Evolutionary conservation across 2,329 filamentous ascomycete species (phyloP).

Genomic region (Neonectria hederae): DNA sequence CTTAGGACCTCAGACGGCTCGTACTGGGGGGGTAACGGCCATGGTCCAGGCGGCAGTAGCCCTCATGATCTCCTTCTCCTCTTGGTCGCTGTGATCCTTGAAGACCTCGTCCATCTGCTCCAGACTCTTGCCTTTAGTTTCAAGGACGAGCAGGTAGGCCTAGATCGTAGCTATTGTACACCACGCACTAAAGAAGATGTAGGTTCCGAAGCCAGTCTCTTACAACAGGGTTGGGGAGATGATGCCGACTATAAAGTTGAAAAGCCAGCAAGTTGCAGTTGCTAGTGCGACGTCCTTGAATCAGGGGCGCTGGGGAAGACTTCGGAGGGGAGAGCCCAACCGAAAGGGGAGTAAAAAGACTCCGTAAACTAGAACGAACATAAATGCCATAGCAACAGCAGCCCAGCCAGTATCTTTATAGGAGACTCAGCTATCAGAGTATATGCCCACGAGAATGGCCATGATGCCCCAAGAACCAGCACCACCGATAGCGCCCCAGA

Average conservation of each 20-base stretch:
- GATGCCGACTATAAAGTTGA: slow-evolving; percentile 39
- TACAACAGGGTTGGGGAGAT: slow-evolving; percentile 20
- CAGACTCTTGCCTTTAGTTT: slow-evolving; percentile 76
- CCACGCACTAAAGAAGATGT: slow-evolving; percentile 79
- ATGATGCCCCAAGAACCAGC: slow-evolving; percentile 61
- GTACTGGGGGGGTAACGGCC: background rate
- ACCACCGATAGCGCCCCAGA: slow-evolving; percentile 61
- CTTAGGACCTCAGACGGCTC: background rate
- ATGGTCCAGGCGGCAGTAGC: background rate
- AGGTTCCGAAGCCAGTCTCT: slow-evolving; percentile 62
- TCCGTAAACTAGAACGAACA: slow-evolving; percentile 34
- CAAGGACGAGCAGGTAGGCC: slow-evolving; percentile 68
- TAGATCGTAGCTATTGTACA: slow-evolving; percentile 73
- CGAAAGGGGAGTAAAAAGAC: slow-evolving; percentile 51
- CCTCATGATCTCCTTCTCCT: slow-evolving; percentile 18
- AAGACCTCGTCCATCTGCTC: slow-evolving; percentile 82
- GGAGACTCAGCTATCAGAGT: slow-evolving; percentile 56
- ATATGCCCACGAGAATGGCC: slow-evolving; percentile 59
- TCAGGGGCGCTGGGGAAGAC: slow-evolving; percentile 51
- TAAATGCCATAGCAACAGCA: slow-evolving; percentile 53
- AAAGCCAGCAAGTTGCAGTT: slow-evolving; percentile 51
- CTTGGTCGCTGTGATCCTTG: slow-evolving; percentile 35
- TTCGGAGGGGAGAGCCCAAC: slow-evolving; percentile 55
- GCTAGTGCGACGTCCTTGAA: slow-evolving; percentile 52
- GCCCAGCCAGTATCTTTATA: slow-evolving; percentile 64